These are phyloP conservation scores for Pholiota adiposa DNA, from an alignment of 1,284 basidiomycete species.

Conservation along the genomic window DNA sequence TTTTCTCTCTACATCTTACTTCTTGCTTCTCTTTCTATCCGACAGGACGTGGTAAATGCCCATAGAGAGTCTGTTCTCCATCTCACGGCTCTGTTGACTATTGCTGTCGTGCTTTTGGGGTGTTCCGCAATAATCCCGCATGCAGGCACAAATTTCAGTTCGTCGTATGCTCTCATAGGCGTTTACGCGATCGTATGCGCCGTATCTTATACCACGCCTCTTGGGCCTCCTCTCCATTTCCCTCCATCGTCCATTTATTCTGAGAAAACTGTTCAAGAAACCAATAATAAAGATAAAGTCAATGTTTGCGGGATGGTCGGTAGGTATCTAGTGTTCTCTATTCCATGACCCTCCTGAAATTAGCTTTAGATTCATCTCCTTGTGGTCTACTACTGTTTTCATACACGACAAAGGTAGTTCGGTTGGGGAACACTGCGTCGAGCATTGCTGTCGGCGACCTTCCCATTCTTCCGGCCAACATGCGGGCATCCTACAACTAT, in stretches of 20 bases:
- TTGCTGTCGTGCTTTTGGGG: constrained; percentile 56
- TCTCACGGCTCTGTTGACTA: constrained; percentile 59
- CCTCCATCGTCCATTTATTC: constrained; percentile 76
- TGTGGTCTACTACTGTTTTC: constrained; percentile 74
- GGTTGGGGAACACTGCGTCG: constrained; percentile 74
- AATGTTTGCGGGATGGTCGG: constrained; percentile 70
- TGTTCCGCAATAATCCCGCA: constrained; percentile 55
- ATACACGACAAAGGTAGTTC: constrained; percentile 84
- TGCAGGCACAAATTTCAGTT: constrained; percentile 23
- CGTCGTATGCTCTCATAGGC: constrained; percentile 53
- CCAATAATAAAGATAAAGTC: constrained; percentile 58
- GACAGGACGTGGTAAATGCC: constrained; percentile 46
- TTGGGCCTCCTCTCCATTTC: constrained; percentile 76
- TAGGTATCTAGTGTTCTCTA: too few relatives aligned
- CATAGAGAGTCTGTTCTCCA: constrained; percentile 75
- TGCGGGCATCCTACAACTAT: constrained; percentile 69
- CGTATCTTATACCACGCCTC: constrained; percentile 62
- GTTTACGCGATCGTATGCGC: constrained; percentile 54
- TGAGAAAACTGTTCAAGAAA: constrained; percentile 61
- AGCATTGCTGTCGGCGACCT: constrained; percentile 85
- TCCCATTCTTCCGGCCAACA: constrained; percentile 73
- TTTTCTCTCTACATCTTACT: constrained; percentile 67
- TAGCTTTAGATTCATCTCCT: constrained; percentile 55
- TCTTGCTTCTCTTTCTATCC: constrained; percentile 57
- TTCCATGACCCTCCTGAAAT: too few relatives aligned